These are phyloP conservation scores for Blastobotrys proliferans DNA, from an alignment of 1,139 yeast species.

Conservation along the genomic window DNA sequence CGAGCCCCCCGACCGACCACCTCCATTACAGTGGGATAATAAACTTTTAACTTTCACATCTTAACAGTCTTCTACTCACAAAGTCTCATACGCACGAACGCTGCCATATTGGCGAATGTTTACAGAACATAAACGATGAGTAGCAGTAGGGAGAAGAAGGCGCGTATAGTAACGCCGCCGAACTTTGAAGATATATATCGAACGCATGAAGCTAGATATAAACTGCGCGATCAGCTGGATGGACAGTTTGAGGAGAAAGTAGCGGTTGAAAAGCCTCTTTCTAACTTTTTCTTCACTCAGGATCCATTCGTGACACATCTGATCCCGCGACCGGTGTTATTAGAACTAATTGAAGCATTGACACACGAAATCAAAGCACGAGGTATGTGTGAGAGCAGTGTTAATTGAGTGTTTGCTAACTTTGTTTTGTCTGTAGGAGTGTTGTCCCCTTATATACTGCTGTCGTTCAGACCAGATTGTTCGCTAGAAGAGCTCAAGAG, in stretches of 20 bases:
- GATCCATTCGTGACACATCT: slow-evolving; percentile 24
- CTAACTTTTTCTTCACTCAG: slow-evolving; percentile 29
- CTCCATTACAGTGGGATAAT: no score
- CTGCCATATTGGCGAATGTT: no score
- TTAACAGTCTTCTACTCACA: no score
- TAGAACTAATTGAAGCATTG: slow-evolving; percentile 30
- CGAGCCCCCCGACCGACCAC: no score
- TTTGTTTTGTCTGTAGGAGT: slow-evolving; percentile 22
- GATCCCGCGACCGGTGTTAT: slow-evolving; percentile 29
- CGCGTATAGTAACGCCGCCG: slow-evolving; percentile 9
- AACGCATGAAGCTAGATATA: neutral
- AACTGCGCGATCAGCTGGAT: slow-evolving; percentile 4
- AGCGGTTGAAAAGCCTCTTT: slow-evolving; percentile 4
- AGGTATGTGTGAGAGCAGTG: slow-evolving; percentile 23
- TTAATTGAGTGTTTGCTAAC: neutral
- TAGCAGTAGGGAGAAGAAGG: slow-evolving; percentile 8
- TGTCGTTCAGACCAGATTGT: slow-evolving; percentile 31
- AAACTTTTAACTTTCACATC: no score
- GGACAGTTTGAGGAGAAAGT: slow-evolving; percentile 2
- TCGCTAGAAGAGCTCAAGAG: slow-evolving; percentile 25
- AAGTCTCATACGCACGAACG: no score
- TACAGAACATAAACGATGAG: no score
- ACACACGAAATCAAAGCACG: slow-evolving; percentile 32
- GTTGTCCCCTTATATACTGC: slow-evolving; percentile 31
- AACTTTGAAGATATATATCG: slow-evolving; percentile 5